Evolutionary conservation across 1,284 basidiomycete genomes (phyloP), one percentile per base, ranked within the genome.

Genomic region (Microbotryomycetes sp.): DNA sequence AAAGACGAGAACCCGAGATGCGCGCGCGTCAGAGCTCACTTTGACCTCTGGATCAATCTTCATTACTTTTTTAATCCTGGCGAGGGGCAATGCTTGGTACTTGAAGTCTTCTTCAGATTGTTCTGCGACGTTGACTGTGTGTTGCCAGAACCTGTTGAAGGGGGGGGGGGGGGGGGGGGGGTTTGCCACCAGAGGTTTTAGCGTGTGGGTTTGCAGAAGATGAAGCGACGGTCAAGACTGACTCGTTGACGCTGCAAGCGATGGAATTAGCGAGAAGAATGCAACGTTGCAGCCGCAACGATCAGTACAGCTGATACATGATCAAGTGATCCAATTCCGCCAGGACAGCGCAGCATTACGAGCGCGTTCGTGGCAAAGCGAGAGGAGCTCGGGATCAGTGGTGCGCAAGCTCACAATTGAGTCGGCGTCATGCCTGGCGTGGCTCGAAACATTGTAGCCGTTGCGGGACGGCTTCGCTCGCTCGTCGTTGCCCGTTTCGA

Each of bases 21-120:
- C n/a, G n/a, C n/a, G n/a, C n/a, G n/a, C n/a, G n/a, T n/a, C n/a
- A n/a, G n/a, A n/a, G 75, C 83, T 72, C 73, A 91, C 90, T 81
- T 91, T 91, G 66, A 96, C 90, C 70, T 94, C 91, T 24, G 91
- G 91, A 79, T 96, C 91, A 75, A 87, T 91, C 81, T 96, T 96
- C 89, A 96, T 96, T 66, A 96, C 92, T 76, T 96, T 94, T 80
- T 96, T 96, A 71, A 96, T 94, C 73, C 91, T 80, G 16, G 91
- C 91, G 31, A 96, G 78, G 5, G 89, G 89, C n/a, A 91, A 78
- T 5, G 87, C 85, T 0, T 89, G 89, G 72, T 90, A 88, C 61
- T 88, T 81, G 70, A 88, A 89, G 75, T 91, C 88, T 35, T 87
- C 86, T 0, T 84, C 86, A 72, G 89, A 86, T 70, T 85, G 82